Percentiles rank a stretch among this genome's conserved stretches.
phyloP scores from a whole-genome alignment of 345 rosid genomes.

The Brassica rapa region DNA sequence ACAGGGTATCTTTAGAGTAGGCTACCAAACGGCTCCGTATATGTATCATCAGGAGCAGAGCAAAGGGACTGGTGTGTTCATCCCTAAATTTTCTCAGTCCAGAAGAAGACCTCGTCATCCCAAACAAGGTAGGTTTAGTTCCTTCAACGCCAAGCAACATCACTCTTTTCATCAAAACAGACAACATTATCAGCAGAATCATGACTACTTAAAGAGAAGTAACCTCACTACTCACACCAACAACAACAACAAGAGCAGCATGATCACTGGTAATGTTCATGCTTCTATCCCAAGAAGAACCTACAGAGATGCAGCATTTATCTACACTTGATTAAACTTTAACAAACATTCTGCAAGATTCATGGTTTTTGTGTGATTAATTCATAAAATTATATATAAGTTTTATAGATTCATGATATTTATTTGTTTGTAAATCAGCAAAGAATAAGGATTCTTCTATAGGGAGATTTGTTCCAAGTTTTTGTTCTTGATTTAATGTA shows the following conservation, averaged over 20 bases:
- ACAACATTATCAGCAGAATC: conserved; percentile 38
- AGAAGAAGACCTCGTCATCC: conserved; percentile 53
- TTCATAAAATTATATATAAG: conserved; percentile 9
- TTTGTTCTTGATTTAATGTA: conserved; percentile 14
- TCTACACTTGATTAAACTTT: conserved; percentile 28
- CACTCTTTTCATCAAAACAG: conserved; percentile 35
- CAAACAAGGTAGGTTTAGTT: conserved; percentile 59
- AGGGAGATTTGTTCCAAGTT: conserved; percentile 26
- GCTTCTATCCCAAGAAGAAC: conserved; percentile 47
- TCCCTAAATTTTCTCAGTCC: conserved; percentile 67
- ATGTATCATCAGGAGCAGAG: conserved; percentile 59
- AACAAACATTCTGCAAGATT: conserved; percentile 6
- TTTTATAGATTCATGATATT: conserved; percentile 27
- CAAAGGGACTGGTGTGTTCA: conserved; percentile 94
- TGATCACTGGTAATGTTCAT: conserved; percentile 26
- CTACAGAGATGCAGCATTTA: conserved; percentile 41
- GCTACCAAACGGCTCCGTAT: conserved; percentile 50
- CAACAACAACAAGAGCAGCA: conserved; percentile 17
- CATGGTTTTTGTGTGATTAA: conserved; percentile 28
- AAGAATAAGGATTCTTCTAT: conserved; percentile 10
- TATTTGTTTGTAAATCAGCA: conserved; percentile 35
- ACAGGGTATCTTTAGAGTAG: conserved; percentile 53
- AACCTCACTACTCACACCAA: conserved; percentile 24
- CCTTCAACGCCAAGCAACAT: conserved; percentile 52
- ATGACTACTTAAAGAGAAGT: conserved; percentile 39